Conservation (phyloP, 2,329 filamentous ascomycete species). For the Microcyclospora pomicola region DNA sequence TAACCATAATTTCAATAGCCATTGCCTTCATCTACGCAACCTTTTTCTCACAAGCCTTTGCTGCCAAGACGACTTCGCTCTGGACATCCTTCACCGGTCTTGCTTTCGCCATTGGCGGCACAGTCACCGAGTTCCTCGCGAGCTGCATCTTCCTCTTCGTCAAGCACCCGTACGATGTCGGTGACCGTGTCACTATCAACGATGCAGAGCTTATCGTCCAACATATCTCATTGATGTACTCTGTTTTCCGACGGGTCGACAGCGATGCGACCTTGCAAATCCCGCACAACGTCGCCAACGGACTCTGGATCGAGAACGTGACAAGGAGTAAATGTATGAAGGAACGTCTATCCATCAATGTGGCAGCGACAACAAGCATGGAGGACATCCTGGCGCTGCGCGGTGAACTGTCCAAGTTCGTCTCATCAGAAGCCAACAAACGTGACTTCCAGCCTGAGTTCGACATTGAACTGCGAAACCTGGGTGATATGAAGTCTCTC, state of each 20-base stretch:
- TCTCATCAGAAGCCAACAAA: slow-evolving; percentile 20
- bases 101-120: slow-evolving; percentile 86
- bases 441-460: slow-evolving; percentile 22
- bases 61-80: slow-evolving; percentile 12
- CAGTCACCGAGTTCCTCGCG: slow-evolving; percentile 84
- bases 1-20: slow-evolving; percentile 1
- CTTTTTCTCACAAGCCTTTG: slow-evolving; percentile 19
- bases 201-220: slow-evolving; percentile 18
- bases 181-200: slow-evolving; percentile 22
- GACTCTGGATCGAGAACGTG: slow-evolving; percentile 26
- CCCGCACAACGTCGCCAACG: slow-evolving; percentile 24
- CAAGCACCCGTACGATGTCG: slow-evolving; percentile 77
- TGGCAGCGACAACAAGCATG: slow-evolving; percentile 17
- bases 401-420: slow-evolving; percentile 18
- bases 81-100: slow-evolving; percentile 32
- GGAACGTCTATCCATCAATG: slow-evolving; percentile 19
- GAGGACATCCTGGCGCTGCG: slow-evolving; percentile 21
- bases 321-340: slow-evolving; percentile 23
- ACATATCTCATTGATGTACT: slow-evolving; percentile 22
- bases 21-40: slow-evolving; percentile 22
- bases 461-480: slow-evolving; percentile 19
- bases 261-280: slow-evolving; percentile 20
- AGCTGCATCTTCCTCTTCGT: slow-evolving; percentile 96
- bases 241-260: slow-evolving; percentile 20
- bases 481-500: slow-evolving; percentile 20